These are phyloP conservation scores for Talaromyces pinophilus DNA, from an alignment of 2,329 filamentous ascomycete genomes.

Conservation along the genomic window DNA sequence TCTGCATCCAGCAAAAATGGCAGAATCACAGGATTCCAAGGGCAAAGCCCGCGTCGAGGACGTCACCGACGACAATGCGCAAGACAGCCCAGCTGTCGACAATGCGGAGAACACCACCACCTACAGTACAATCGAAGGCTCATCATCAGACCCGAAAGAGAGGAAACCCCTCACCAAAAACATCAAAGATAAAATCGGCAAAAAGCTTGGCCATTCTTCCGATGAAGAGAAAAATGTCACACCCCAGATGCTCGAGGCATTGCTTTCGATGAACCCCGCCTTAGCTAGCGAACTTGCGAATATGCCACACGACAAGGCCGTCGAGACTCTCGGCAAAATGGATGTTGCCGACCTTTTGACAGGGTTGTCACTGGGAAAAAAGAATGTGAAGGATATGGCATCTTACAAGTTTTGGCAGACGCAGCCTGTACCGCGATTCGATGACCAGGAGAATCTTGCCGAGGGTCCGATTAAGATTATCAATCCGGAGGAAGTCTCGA, in stretches of 20 bases:
- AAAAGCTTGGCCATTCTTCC: conserved; percentile 24
- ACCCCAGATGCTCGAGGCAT: conserved; percentile 39
- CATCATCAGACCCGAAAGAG: conserved; percentile 24
- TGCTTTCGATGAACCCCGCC: conserved; percentile 58
- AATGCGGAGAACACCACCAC: conserved; percentile 38
- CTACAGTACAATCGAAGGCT: conserved; percentile 14
- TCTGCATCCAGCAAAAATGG: conserved; percentile 32
- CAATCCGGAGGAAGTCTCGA: conserved; percentile 74
- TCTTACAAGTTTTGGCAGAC: conserved; percentile 99
- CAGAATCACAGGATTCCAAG: conserved; percentile 38
- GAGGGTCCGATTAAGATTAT: conserved; percentile 86
- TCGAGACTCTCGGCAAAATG: conserved; percentile 54
- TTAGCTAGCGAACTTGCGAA: conserved; percentile 73
- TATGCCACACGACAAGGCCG: conserved; percentile 62
- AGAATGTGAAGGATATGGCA: conserved; percentile 94
- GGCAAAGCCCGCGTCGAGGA: conserved; percentile 31
- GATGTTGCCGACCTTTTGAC: conserved; percentile 52
- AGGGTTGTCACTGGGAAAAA: conserved; percentile 68
- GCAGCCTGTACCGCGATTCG: conserved; percentile 86
- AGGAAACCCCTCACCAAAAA: conserved; percentile 31
- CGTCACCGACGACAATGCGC: conserved; percentile 23
- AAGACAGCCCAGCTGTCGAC: conserved; percentile 36
- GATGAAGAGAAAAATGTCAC: conserved; percentile 37
- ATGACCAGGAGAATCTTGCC: conserved; percentile 59
- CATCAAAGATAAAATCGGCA: conserved; percentile 23